phyloP scores from a whole-genome alignment of 768 basidiomycete species.

The Suillus discolor region DNA sequence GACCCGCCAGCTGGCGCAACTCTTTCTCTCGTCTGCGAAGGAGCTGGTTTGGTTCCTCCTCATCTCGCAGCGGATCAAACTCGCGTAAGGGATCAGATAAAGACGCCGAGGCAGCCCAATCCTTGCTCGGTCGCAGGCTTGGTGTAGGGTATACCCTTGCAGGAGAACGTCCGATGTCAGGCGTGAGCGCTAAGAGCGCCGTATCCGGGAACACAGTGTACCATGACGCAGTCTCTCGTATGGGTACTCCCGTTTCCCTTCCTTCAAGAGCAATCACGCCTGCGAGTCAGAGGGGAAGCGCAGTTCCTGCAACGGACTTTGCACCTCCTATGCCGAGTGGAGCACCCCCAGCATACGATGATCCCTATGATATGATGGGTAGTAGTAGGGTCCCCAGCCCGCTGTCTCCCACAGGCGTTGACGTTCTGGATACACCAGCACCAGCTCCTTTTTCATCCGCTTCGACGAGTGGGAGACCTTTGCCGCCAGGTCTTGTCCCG shows the following conservation, averaged over 20 bases:
- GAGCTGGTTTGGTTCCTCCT: conserved; percentile 58
- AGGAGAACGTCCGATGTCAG: conserved; percentile 57
- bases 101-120: conserved; percentile 50
- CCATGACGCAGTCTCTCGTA: conserved; percentile 58
- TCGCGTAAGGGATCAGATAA: conserved; percentile 35
- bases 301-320: conserved; percentile 10
- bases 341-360: conserved; percentile 35
- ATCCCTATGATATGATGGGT: conserved; percentile 32
- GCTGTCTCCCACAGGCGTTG: conserved; percentile 34
- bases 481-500: conserved; percentile 42
- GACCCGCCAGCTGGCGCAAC: conserved; percentile 34
- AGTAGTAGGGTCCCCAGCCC: conserved; percentile 27
- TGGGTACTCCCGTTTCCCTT: conserved; percentile 42
- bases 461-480: conserved; percentile 28
- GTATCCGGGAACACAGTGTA: conserved; percentile 59
- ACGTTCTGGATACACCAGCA: conserved; percentile 58
- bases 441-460: conserved; percentile 55
- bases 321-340: conserved; percentile 22
- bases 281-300: conserved; percentile 28
- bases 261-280: conserved; percentile 53
- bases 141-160: conserved; percentile 41
- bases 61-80: conserved; percentile 31
- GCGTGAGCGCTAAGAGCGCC: conserved; percentile 55
- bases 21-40: conserved; percentile 51
- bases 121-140: conserved; percentile 35